phyloP scores from a whole-genome alignment of 2,329 filamentous ascomycete species.

The Fusarium dlaminii region DNA sequence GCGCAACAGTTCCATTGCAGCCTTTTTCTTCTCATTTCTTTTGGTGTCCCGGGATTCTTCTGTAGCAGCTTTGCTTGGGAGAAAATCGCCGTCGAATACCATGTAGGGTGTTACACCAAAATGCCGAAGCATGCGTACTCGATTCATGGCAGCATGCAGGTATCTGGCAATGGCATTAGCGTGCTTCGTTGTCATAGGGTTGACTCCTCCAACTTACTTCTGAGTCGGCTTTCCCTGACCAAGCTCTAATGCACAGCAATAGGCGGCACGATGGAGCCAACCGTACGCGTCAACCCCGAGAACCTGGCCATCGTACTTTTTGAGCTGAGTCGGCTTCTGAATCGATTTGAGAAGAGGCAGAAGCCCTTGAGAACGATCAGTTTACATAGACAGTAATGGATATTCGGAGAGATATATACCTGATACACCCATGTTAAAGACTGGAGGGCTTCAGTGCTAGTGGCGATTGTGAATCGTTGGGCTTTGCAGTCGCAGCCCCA shows the following conservation, averaged over 20 bases:
- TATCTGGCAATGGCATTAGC: constrained; percentile 63
- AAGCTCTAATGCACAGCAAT: constrained; percentile 89
- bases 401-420: constrained; percentile 36
- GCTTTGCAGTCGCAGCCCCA: constrained; percentile 26
- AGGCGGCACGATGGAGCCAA: constrained; percentile 94
- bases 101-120: constrained; percentile 95
- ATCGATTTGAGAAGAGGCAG: constrained; percentile 95
- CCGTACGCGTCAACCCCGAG: constrained; percentile 97
- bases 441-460: constrained; percentile 13
- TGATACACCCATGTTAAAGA: constrained; percentile 50
- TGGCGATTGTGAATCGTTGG: constrained; percentile 13
- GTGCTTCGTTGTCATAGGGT: not conserved
- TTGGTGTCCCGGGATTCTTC: constrained; percentile 80
- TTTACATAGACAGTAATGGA: not conserved
- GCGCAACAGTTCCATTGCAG: constrained; percentile 81
- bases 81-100: constrained; percentile 94
- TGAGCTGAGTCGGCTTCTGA: constrained; percentile 86
- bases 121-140: constrained; percentile 92
- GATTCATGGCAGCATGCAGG: constrained; percentile 88
- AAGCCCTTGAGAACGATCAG: constrained; percentile 67
- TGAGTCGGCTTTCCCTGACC: constrained; percentile 87
- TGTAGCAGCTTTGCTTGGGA: constrained; percentile 91
- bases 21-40: constrained; percentile 78
- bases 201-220: constrained; percentile 66
- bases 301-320: constrained; percentile 86